Base-by-base conservation (phyloP, 2,329 filamentous ascomycete genomes). In the Sporothrix curviconia region DNA sequence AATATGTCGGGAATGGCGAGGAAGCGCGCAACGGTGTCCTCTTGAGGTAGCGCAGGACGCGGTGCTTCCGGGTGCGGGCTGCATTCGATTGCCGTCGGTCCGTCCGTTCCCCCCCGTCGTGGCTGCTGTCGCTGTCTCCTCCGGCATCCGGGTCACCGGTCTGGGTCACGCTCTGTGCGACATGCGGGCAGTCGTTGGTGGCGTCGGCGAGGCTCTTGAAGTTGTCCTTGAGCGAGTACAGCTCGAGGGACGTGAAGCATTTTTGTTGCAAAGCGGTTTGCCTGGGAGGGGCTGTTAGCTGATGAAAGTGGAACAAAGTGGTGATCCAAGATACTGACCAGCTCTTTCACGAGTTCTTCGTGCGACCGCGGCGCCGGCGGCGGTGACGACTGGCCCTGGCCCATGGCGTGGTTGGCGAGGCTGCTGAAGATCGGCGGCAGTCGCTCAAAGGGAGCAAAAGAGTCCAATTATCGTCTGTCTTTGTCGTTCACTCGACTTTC, bases 161-260 rank as follows among this genome's bases (percentile, higher is more conserved):
- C n/a, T n/a, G n/a, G n/a, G n/a, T n/a, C n/a, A n/a, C n/a, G n/a
- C n/a, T n/a, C n/a, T n/a, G n/a, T n/a, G n/a, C n/a, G 11, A 46
- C n/a, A 8, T 34, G 42, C 22, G 46, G 43, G 32, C 22, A 17
- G 12, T 58, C 59, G 11, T 50, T 19, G 5, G 42, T 50, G 36
- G 25, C 36, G 64, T 90, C 86, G 62, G 87, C 84, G 19, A 90
- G 82, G 58, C 77, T 81, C 59, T 78, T 80, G 73, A 90, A 90
- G 66, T 89, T 86, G 67, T 88, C 83, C 64, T 84, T 85, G 70
- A 89, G 83, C 32, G 82, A 88, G 70, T 87, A 89, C 30, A 89
- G 74, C 70, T 91, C 87, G 57, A 90, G 76, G 1, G 84, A 78
- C 0, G 83, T 83, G 70, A 87, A 90, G 71, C 84, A 88, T 66